Percentiles rank a stretch among this genome's conserved stretches.
Conservation (phyloP, 2,329 filamentous ascomycete genomes). For the Trichocomaceae sp. region DNA sequence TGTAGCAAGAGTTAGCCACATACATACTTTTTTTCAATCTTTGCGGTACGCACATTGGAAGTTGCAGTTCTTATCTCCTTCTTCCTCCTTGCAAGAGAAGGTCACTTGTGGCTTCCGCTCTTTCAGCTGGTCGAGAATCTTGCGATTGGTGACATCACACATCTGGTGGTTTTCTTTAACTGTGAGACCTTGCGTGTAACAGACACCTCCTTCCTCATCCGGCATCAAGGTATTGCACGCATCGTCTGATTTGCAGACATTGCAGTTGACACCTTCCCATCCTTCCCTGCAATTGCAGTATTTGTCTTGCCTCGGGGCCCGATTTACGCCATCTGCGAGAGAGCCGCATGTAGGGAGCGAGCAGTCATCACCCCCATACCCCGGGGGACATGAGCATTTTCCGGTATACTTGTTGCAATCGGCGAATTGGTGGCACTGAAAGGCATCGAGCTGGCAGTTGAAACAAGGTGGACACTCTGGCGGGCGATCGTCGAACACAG, state of each 20-base stretch:
- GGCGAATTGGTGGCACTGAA: slow-evolving; percentile 85
- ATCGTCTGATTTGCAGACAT: slow-evolving; percentile 76
- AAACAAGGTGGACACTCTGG: slow-evolving; percentile 58
- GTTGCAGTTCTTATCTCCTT: slow-evolving; percentile 64
- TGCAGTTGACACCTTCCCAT: slow-evolving; percentile 97
- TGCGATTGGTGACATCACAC: slow-evolving; percentile 93
- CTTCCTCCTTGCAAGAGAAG: slow-evolving; percentile 71
- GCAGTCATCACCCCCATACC: slow-evolving; percentile 92
- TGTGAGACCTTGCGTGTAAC: slow-evolving; percentile 83
- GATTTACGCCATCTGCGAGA: slow-evolving; percentile 70
- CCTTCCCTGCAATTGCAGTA: slow-evolving; percentile 83
- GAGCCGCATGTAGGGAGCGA: slow-evolving; percentile 88
- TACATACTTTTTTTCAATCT: background rate
- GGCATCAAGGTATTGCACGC: slow-evolving; percentile 88
- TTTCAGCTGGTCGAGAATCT: slow-evolving; percentile 81
- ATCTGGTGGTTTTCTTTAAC: slow-evolving; percentile 96
- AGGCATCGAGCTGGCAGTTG: slow-evolving; percentile 92
- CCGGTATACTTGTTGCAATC: slow-evolving; percentile 84
- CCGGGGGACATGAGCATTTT: slow-evolving; percentile 84
- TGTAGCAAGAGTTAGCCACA: slow-evolving; percentile 34
- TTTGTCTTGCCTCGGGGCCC: slow-evolving; percentile 64
- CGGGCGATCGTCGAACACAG: slow-evolving; percentile 66
- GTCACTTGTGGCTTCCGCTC: slow-evolving; percentile 86
- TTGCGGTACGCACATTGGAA: slow-evolving; percentile 69
- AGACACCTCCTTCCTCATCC: slow-evolving; percentile 72